Evolutionary conservation across 2,329 filamentous ascomycete species (phyloP).

Genomic region (Phialophora verrucosa): DNA sequence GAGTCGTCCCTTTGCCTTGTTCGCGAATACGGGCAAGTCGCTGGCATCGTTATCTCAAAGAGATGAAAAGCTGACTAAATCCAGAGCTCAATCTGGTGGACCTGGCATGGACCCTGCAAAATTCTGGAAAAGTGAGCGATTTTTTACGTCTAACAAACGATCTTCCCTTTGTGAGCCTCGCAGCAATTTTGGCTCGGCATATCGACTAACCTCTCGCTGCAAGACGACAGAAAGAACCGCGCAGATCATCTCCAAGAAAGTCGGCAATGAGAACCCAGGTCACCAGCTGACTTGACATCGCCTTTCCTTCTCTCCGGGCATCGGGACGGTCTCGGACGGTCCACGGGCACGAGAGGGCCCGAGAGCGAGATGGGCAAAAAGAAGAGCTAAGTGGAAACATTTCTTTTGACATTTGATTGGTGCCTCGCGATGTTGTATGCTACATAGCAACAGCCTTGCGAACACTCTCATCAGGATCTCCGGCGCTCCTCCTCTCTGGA

Average conservation of each 20-base stretch:
- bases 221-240: constrained; percentile 16
- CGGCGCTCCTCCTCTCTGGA: not conserved
- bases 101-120: not conserved
- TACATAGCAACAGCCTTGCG: not conserved
- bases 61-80: constrained; percentile 11
- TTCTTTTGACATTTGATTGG: not conserved
- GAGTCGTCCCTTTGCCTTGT: not conserved
- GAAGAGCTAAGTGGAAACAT: constrained; percentile 10
- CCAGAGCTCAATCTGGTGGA: not conserved
- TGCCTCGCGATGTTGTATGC: not conserved
- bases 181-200: not conserved
- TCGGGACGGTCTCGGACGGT: constrained; percentile 9
- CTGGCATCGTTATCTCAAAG: not conserved
- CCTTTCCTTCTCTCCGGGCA: not conserved
- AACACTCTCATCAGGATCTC: not conserved
- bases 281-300: constrained; percentile 2
- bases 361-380: constrained; percentile 7
- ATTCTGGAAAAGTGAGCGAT: constrained; percentile 11
- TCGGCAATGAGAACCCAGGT: not conserved
- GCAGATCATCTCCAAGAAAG: constrained; percentile 6
- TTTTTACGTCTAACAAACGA: constrained; percentile 1
- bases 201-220: not conserved
- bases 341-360: not conserved
- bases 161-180: constrained; percentile 11
- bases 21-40: not conserved